These are phyloP conservation scores for Pythium scleroteichum DNA, from an alignment of 352 stramenopile species.

Conservation along the genomic window DNA sequence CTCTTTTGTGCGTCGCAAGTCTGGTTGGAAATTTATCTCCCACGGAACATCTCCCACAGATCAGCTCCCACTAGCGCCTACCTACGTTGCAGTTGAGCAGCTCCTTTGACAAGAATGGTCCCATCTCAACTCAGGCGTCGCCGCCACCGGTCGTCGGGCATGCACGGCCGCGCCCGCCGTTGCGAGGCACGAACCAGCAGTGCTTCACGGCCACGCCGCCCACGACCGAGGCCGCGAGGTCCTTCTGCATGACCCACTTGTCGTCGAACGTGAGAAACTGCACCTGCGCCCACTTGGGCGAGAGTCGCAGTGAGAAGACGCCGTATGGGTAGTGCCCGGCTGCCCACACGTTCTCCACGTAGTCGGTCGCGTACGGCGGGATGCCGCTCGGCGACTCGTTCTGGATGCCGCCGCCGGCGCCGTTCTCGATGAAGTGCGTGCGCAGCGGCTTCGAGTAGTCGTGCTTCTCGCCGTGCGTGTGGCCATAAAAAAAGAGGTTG, in stretches of 20 bases:
- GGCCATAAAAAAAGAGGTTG: constrained; percentile 40
- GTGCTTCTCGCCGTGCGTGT: constrained; percentile 74
- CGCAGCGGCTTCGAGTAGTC: constrained; percentile 50
- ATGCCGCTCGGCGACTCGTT: constrained; percentile 79
- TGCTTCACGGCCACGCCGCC: constrained; percentile 66
- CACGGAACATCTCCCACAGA: neutral
- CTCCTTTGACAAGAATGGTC: neutral
- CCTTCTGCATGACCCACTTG: constrained; percentile 59
- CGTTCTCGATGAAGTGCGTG: constrained; percentile 80
- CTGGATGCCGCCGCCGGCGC: constrained; percentile 74
- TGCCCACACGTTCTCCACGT: constrained; percentile 61
- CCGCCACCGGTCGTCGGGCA: constrained; percentile 11
- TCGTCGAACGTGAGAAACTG: constrained; percentile 72
- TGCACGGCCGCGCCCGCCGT: constrained; percentile 34
- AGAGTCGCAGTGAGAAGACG: constrained; percentile 65
- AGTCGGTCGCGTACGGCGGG: constrained; percentile 41
- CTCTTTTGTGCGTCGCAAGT: too few species aligned
- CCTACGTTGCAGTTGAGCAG: constrained; percentile 21
- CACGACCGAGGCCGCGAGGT: constrained; percentile 43
- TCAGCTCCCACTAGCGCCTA: neutral
- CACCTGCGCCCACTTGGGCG: constrained; percentile 65
- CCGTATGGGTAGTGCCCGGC: constrained; percentile 70
- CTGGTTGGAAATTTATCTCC: constrained; percentile 16
- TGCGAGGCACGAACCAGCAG: constrained; percentile 70
- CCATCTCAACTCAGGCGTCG: constrained; percentile 6